A percentile compares a stretch with the other conserved stretches of the same genome.
phyloP scores from a whole-genome alignment of 2,329 filamentous ascomycete genomes.

The Alternaria ethzedia region DNA sequence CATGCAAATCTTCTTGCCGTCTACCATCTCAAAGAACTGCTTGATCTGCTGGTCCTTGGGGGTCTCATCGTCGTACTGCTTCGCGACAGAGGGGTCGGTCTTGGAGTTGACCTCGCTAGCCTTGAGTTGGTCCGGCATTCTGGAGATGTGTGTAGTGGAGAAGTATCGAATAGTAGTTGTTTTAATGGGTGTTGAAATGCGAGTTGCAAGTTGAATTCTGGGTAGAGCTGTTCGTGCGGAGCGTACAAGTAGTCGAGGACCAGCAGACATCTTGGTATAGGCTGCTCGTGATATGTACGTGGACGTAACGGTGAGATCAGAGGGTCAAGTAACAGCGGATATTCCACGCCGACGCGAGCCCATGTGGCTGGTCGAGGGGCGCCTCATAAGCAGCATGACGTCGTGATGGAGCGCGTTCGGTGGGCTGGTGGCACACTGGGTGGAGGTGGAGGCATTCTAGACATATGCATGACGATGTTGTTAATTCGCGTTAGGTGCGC shows the following conservation, averaged over 20 bases:
- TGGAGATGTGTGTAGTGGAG: constrained; percentile 32
- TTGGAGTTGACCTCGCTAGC: constrained; percentile 50
- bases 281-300: constrained; percentile 4
- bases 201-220: constrained; percentile 7
- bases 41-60: constrained; percentile 55
- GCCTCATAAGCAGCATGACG: constrained; percentile 25
- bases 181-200: not conserved
- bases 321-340: constrained; percentile 9
- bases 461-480: constrained; percentile 33
- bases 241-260: constrained; percentile 23
- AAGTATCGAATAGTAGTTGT: constrained; percentile 17
- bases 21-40: constrained; percentile 56
- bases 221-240: constrained; percentile 2
- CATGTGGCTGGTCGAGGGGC: constrained; percentile 7
- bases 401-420: constrained; percentile 14
- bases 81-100: constrained; percentile 56
- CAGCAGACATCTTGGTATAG: constrained; percentile 20
- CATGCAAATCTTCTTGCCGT: constrained; percentile 54
- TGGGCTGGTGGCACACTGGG: constrained; percentile 14
- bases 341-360: not conserved
- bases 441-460: constrained; percentile 20
- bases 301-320: constrained; percentile 31
- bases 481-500: constrained; percentile 18
- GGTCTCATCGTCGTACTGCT: constrained; percentile 56
- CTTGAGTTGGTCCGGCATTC: constrained; percentile 55